Evolutionary conservation across 768 basidiomycete species (phyloP), one percentile per base, ranked within the genome.

Genomic region (Hypsizygus marmoreus): DNA sequence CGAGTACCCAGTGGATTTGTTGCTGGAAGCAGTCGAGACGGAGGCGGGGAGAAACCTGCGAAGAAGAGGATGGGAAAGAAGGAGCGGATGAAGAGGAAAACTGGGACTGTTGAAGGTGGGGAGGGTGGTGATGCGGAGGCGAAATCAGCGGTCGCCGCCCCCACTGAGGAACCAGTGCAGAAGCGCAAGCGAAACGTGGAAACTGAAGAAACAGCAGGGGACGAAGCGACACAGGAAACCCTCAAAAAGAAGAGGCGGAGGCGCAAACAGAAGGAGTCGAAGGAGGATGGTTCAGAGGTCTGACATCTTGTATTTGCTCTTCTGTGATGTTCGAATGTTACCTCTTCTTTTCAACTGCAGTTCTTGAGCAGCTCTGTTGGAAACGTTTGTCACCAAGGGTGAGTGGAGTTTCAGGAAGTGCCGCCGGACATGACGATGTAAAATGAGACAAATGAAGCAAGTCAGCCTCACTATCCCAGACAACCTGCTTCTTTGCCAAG

Each of bases 41-140:
- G 41, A 11, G 53, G 43, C 9, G 53, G 43, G 14, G 62, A 53
- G 14, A 57, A 62, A 51, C 68, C 66, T 32, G 58, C 49, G 47
- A 86, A 85, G 73, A 86, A 82, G 66, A 64, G 86, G 55, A 84
- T 74, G 56, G 84, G 84, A 10, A 86, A 79, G 74, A 86, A 86
- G 66, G 84, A 87, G 64, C 72, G 84, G 26, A 67, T 76, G 69
- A 79, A 71, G 53, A 52, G 73, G 54, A 83, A 74, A 54, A 59
- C 51, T 22, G n/a, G n/a, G n/a, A n/a, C n/a, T n/a, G n/a, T n/a
- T n/a, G 64, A 33, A 24, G 60, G 34, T n/a, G 56, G 24, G 17
- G 65, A 46, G 31, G 68, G 35, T 6, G 59, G 54, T 14, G 53
- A 37, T 4, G 57, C 40, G 0, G 56, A 34, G 17, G 46, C 40